Evolutionary conservation across 1,284 basidiomycete species (phyloP).

Genomic region (Microbotryum lychnidis-dioicae): DNA sequence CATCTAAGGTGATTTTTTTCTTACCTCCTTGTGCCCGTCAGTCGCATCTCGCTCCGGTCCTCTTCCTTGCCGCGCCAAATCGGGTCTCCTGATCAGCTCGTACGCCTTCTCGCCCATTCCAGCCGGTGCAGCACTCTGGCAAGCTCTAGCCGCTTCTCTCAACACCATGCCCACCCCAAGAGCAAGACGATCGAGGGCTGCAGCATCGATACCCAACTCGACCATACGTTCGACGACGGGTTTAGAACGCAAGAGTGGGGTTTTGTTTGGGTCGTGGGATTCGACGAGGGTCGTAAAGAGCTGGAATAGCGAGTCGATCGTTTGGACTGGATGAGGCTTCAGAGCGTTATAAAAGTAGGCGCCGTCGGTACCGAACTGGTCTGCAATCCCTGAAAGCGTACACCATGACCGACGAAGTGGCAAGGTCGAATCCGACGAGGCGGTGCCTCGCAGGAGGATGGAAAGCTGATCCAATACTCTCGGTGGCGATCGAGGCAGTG

Average conservation of each 20-base stretch:
- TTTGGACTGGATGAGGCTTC: background rate
- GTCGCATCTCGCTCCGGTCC: slow-evolving; percentile 10
- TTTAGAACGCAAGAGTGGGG: slow-evolving; percentile 8
- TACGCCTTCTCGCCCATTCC: slow-evolving; percentile 67
- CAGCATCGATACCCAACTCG: slow-evolving; percentile 39
- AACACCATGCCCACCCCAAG: slow-evolving; percentile 70
- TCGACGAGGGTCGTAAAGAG: slow-evolving; percentile 11
- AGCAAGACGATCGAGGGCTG: slow-evolving; percentile 50
- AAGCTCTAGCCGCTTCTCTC: slow-evolving; percentile 69
- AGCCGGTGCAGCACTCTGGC: slow-evolving; percentile 64
- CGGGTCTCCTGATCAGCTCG: slow-evolving; percentile 65
- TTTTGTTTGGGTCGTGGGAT: background rate
- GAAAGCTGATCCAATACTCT: too few relatives aligned
- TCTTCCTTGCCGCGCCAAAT: slow-evolving; percentile 48
- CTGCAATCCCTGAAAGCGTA: background rate
- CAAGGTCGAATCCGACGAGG: too few relatives aligned
- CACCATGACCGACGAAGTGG: background rate
- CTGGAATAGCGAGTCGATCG: background rate
- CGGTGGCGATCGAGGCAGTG: too few relatives aligned
- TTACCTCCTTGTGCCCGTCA: too few relatives aligned
- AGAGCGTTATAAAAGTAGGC: slow-evolving; percentile 16
- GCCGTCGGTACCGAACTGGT: background rate
- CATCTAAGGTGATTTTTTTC: too few relatives aligned
- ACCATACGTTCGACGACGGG: slow-evolving; percentile 52
- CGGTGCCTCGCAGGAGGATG: too few relatives aligned